Conservation (phyloP, 2,329 filamentous ascomycete species). For the Sclerotinia nivalis region DNA sequence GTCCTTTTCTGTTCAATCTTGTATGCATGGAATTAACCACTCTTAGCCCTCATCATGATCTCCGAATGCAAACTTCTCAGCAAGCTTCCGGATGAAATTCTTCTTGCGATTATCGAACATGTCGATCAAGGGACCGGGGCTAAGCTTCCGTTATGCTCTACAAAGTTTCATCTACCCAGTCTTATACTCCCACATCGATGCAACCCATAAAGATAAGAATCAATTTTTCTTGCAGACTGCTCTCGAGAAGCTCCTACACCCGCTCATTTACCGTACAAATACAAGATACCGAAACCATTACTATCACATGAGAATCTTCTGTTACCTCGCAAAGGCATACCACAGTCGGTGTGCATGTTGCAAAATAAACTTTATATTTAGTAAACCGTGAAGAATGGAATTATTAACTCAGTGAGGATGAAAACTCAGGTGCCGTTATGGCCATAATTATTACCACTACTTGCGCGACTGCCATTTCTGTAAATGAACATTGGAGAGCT, state of each 20-base stretch:
- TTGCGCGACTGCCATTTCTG: background rate
- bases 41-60: background rate
- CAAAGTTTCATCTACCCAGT: background rate
- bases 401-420: accelerated
- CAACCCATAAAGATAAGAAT: background rate
- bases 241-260: background rate
- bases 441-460: background rate
- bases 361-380: background rate
- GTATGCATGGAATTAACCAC: background rate
- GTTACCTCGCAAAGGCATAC: background rate
- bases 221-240: background rate
- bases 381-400: background rate
- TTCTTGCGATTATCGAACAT: background rate
- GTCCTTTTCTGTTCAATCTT: background rate
- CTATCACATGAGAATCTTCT: background rate
- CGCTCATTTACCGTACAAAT: too few species aligned
- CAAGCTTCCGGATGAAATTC: background rate
- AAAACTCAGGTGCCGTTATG: background rate
- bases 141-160: background rate
- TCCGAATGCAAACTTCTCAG: background rate
- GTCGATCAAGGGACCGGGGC: too few species aligned
- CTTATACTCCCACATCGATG: background rate
- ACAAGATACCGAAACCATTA: background rate
- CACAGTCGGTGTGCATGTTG: background rate
- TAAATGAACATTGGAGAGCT: background rate